Conservation (phyloP, 768 basidiomycete genomes). For the Mycena galopus region DNA sequence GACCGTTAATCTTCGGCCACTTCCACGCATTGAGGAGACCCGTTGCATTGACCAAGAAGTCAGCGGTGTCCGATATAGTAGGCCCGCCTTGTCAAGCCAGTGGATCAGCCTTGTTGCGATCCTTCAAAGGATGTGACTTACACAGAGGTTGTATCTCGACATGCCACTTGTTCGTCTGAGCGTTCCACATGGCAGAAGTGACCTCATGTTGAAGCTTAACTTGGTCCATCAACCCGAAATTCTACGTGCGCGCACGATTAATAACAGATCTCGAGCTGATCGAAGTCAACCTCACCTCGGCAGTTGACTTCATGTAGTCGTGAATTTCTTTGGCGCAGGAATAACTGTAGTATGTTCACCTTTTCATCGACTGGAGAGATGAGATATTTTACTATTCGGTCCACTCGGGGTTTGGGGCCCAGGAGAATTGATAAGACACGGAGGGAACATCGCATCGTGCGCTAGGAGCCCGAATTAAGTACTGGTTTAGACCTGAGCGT, state of each 20-base stretch:
- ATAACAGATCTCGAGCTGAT: not conserved
- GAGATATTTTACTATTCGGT: conserved; percentile 7
- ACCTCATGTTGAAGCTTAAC: conserved; percentile 7
- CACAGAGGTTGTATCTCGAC: not conserved
- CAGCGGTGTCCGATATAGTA: conserved; percentile 3
- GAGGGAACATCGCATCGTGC: conserved; percentile 5
- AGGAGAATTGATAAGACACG: conserved; percentile 8
- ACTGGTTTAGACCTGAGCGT: not conserved
- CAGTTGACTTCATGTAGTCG: conserved; percentile 11
- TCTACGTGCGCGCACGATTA: not conserved
- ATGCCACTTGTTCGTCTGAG: conserved; percentile 2
- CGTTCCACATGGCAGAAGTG: conserved; percentile 1
- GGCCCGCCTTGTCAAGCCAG: not conserved
- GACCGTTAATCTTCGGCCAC: conserved; percentile 54
- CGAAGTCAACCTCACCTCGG: not conserved
- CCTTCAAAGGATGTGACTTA: not conserved
- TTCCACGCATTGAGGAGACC: conserved; percentile 51
- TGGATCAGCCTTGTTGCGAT: conserved; percentile 1
- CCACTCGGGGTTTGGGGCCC: conserved; percentile 1
- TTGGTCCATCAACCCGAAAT: not conserved
- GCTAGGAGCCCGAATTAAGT: not conserved
- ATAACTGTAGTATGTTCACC: not conserved
- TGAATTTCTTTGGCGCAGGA: conserved; percentile 5
- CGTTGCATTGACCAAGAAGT: conserved; percentile 8
- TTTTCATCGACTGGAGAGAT: not conserved